Evolutionary conservation across 192 early-diverging fungal genomes (phyloP).

Genomic region (Irineochytrium annulatum): DNA sequence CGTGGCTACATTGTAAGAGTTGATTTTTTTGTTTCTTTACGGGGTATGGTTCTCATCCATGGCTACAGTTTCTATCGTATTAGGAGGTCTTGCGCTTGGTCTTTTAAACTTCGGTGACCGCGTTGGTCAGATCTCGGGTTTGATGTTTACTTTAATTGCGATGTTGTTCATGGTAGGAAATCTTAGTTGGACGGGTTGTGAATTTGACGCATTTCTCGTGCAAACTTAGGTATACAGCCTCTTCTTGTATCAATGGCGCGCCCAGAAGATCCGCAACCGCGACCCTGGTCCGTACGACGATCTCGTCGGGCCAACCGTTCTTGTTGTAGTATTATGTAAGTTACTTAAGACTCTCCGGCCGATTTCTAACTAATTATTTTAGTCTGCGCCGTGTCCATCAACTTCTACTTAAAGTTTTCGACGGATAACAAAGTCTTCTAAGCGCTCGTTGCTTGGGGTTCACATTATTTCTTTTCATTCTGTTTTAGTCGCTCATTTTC

Average conservation of each 20-base stretch:
- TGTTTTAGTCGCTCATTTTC: no score
- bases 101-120: constrained; percentile 73
- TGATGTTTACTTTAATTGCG: constrained; percentile 68
- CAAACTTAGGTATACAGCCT: constrained; percentile 51
- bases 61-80: constrained; percentile 48
- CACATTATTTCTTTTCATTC: no score
- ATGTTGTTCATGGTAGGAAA: constrained; percentile 51
- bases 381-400: constrained; percentile 18
- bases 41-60: background rate
- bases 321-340: constrained; percentile 58
- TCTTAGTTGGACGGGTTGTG: background rate
- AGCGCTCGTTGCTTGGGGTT: no score
- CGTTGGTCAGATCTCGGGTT: constrained; percentile 63
- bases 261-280: constrained; percentile 59
- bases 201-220: constrained; percentile 5
- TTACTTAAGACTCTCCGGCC: background rate
- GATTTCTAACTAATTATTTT: background rate
- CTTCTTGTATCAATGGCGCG: constrained; percentile 66
- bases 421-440: background rate
- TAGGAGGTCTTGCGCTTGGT: constrained; percentile 65
- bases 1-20: constrained; percentile 70
- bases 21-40: constrained; percentile 11
- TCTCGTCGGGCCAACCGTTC: constrained; percentile 61
- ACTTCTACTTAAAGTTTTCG: constrained; percentile 28
- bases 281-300: constrained; percentile 63